Base-by-base conservation (phyloP, 75 land plant genomes). In the Pinus tabuliformis region DNA sequence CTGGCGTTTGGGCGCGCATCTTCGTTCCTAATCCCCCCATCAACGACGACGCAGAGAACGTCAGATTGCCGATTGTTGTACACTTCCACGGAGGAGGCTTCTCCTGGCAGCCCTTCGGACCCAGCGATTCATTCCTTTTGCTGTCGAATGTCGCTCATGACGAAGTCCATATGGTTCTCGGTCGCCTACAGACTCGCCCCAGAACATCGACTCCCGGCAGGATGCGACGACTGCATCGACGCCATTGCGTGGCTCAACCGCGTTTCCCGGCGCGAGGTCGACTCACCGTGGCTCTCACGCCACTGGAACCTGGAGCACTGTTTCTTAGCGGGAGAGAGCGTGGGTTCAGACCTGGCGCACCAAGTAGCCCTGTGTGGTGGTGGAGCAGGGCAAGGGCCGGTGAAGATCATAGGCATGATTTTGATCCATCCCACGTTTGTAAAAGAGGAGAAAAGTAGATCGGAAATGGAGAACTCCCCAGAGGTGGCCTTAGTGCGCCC, bases 71-170 rank as follows among this genome's bases (percentile, higher is more conserved):
- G 12, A 18, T 93, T n/a, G 28, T 93, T 0, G 33, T 93, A 59
- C 85, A 88, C 82, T 84, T 73, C 85, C 95, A 89, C 26, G 95
- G 93, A 36, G 91, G 95, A 24, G 88, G 89, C 21, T 93, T 93
- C 45, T 76, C 0, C 78, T 13, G 77, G 73, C 12, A 70, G 78
- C 74, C 77, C 89, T 65, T 70, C 78, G 73, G 72, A 72, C 3
- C 16, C 33, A 2, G 5, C 33, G 12, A 75, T 64, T 75, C 81
- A 84, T 71, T 28, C 15, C 13, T 80, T 77, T 57, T 70, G 84
- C 45, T 61, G 42, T 33, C 56, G 49, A 6, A 11, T 88, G 57
- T 82, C 83, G 24, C 12, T 76, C 6, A 16, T 39, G 3, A 70
- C 83, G 56, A 42, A 58, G 21, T 84, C 78, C 18, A 62, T 89